Base-by-base conservation (phyloP, 129 eudicot genomes). In the Centaurea solstitialis region DNA sequence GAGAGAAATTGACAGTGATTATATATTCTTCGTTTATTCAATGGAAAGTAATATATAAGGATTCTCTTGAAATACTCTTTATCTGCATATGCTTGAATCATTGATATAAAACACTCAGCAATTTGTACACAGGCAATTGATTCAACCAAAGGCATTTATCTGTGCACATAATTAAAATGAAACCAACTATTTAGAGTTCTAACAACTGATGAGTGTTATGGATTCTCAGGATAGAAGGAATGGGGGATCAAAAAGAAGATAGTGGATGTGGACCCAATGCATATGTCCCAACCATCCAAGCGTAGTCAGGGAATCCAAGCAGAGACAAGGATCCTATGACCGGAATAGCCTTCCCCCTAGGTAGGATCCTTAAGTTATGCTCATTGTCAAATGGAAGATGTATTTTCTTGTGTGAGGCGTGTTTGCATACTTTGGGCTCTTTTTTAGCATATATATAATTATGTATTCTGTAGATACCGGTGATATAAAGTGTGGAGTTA, bases 281-380 rank as follows among this genome's bases (percentile, higher is more conserved):
- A 81, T 23, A 81, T 74, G 80, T 77, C 89, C 65, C 85, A 76
- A 39, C 89, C 81, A 23, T 82, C 85, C 37, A 84, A 73, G 67
- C 86, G 76, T 20, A 73, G 64, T 64, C 86, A 87, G 70, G 89
- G 87, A 79, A 74, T 41, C 41, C 79, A 77, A 73, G 68, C 74
- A 78, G 33, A 74, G 75, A 80, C 53, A 70, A 85, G 89, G 82
- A 85, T 79, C 37, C 33, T 88, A 70, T 66, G 93, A 90, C 81
- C 79, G 85, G 43, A 80, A 77, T 78, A 90, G 87, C 79, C 87
- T 85, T 26, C 93, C 93, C 4, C 80, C 89, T n/a, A 47, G 93
- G 93, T 90, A 81, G 47, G n/a, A n/a, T 80, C 37, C 74, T 67
- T 78, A 21, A 57, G 65, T 57, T 57, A 17, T 57, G 22, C 22